These are phyloP conservation scores for Stellera chamaejasme DNA, from an alignment of 345 rosid species.

Conservation along the genomic window DNA sequence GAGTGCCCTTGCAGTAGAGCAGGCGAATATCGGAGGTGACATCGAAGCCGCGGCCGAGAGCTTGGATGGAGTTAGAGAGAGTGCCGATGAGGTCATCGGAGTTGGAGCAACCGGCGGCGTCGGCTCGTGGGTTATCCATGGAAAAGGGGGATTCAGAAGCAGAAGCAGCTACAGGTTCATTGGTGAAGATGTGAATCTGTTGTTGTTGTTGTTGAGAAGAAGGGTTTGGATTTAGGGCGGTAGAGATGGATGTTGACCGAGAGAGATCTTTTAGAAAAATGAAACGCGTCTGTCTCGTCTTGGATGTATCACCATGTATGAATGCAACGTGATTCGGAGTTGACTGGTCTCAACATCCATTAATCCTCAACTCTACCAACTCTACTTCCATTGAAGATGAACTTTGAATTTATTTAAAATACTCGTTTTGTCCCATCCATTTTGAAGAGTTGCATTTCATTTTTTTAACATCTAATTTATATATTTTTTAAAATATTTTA, in stretches of 20 bases:
- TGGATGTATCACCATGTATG: conserved; percentile 4
- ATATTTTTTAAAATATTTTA: too few relatives aligned
- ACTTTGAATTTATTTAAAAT: too few relatives aligned
- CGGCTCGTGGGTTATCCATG: conserved; percentile 26
- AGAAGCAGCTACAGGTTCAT: conserved; percentile 16
- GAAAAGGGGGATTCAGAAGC: conserved; percentile 1
- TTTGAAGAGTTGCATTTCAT: too few relatives aligned
- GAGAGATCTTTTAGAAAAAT: conserved; percentile 4
- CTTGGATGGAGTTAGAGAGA: conserved; percentile 76
- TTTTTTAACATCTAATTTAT: too few relatives aligned
- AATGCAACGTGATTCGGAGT: conserved; percentile 23
- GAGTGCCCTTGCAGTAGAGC: conserved; percentile 83
- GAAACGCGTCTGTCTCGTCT: conserved; percentile 36
- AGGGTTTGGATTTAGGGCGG: conserved; percentile 5
- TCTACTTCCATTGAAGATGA: too few relatives aligned
- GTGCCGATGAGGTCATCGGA: conserved; percentile 67
- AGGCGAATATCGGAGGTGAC: conserved; percentile 94
- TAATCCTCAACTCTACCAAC: too few relatives aligned
- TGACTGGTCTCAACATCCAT: conserved; percentile 39
- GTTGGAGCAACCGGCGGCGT: conserved; percentile 19
- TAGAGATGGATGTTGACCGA: conserved; percentile 29
- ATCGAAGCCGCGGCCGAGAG: conserved; percentile 90
- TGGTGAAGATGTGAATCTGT: conserved; percentile 5
- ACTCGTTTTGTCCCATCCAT: too few relatives aligned
- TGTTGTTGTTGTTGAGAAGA: not conserved